phyloP scores from a whole-genome alignment of 2,329 filamentous ascomycete species.

The Helotiales sp. region DNA sequence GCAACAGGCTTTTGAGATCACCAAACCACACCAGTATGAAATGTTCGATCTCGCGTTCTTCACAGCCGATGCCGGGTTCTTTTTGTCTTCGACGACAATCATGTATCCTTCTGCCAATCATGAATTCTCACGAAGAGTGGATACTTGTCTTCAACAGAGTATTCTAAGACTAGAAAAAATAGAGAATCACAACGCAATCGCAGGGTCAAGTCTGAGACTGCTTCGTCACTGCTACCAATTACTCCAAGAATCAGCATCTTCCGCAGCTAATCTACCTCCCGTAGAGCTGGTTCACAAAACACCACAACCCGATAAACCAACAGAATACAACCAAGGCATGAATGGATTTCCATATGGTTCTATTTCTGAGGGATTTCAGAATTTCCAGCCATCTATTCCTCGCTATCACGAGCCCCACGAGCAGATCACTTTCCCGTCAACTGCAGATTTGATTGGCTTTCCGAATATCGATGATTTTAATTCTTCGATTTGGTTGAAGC shows the following conservation, averaged over 20 bases:
- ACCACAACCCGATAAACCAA: background rate
- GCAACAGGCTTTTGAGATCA: conserved; percentile 6
- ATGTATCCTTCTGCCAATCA: conserved; percentile 2
- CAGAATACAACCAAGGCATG: background rate
- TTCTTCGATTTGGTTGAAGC: background rate
- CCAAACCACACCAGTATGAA: conserved; percentile 8
- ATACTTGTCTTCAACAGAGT: background rate
- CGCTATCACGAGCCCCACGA: background rate
- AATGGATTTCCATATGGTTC: background rate
- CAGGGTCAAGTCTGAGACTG: background rate
- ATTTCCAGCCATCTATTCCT: background rate
- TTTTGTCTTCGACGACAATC: background rate
- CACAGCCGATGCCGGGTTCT: conserved; percentile 4
- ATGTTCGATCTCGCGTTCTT: conserved; percentile 11
- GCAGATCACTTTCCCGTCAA: background rate
- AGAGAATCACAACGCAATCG: background rate
- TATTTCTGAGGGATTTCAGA: background rate
- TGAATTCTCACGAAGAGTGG: background rate
- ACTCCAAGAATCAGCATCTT: background rate
- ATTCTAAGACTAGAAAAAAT: background rate
- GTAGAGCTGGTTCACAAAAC: background rate
- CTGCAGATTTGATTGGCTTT: background rate
- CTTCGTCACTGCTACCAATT: conserved; percentile 1
- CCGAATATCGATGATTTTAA: background rate
- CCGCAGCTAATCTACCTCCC: background rate